These are phyloP conservation scores for Linaria vulgaris DNA, from an alignment of 257 asterid genomes.

Conservation along the genomic window DNA sequence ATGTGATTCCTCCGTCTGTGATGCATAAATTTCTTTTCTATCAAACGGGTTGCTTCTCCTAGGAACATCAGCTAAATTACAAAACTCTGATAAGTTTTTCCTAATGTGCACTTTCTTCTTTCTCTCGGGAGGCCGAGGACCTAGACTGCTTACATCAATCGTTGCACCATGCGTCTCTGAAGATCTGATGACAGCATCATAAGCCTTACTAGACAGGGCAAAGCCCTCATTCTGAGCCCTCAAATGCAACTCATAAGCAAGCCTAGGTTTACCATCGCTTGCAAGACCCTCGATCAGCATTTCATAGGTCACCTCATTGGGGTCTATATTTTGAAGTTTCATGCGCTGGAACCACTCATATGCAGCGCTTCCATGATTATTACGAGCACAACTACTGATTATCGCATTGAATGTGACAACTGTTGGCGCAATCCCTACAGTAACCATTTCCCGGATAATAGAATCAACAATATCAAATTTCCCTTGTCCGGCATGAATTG, in stretches of 20 bases:
- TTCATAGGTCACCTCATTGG: conserved; percentile 81
- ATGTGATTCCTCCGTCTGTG: conserved; percentile 29
- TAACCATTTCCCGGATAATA: conserved; percentile 60
- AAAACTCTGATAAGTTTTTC: conserved; percentile 49
- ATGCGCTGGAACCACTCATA: conserved; percentile 81
- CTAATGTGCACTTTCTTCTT: conserved; percentile 47
- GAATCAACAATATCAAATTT: conserved; percentile 58
- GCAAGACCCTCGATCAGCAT: conserved; percentile 72
- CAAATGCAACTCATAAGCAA: conserved; percentile 70
- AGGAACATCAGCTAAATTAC: conserved; percentile 64
- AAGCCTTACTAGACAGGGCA: conserved; percentile 69
- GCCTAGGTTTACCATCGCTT: conserved; percentile 80
- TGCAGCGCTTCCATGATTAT: conserved; percentile 47
- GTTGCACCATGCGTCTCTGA: conserved; percentile 46
- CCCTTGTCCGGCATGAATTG: conserved; percentile 64
- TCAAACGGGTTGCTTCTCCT: conserved; percentile 59
- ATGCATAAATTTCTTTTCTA: conserved; percentile 37
- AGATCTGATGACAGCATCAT: conserved; percentile 57
- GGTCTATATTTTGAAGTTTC: conserved; percentile 48
- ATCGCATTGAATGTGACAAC: conserved; percentile 91
- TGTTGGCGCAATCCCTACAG: conserved; percentile 60
- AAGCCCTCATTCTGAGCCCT: conserved; percentile 65
- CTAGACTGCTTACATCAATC: conserved; percentile 50
- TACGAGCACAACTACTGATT: conserved; percentile 66
- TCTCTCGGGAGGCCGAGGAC: conserved; percentile 66